These are phyloP conservation scores for Cynanchum wilfordii DNA, from an alignment of 257 asterid species.

Conservation along the genomic window DNA sequence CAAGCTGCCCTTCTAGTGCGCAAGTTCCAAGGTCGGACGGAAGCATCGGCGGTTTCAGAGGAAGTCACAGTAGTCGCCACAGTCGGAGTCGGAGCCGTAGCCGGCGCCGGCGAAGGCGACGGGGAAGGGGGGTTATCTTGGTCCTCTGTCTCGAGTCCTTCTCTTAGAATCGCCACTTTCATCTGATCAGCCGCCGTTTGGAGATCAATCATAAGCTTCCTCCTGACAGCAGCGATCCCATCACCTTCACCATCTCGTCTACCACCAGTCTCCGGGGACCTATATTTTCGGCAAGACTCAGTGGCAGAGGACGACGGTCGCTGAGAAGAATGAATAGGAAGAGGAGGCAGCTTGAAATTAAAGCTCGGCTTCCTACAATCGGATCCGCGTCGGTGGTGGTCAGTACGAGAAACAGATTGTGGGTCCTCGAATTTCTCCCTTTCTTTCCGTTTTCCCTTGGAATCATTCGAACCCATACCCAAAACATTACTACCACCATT, in stretches of 20 bases:
- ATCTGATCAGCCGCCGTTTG: conserved; percentile 74
- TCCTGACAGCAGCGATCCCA: conserved; percentile 66
- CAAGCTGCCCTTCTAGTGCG: conserved; percentile 70
- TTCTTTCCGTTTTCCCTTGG: conserved; percentile 16
- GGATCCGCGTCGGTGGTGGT: conserved; percentile 25
- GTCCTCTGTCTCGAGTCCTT: conserved; percentile 42
- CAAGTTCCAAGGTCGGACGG: conserved; percentile 65
- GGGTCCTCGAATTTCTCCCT: conserved; percentile 22
- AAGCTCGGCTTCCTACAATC: conserved; percentile 15
- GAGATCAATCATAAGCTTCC: conserved; percentile 78
- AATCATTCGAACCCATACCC: conserved; percentile 1
- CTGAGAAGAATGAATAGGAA: conserved; percentile 4
- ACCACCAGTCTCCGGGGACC: conserved; percentile 18
- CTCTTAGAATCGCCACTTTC: conserved; percentile 60
- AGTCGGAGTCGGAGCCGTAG: conserved; percentile 17
- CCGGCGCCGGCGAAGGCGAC: conserved; percentile 28
- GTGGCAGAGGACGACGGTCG: conserved; percentile 8
- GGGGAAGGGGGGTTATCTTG: conserved; percentile 26
- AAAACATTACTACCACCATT: conserved; percentile 8
- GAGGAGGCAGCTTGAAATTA: conserved; percentile 13
- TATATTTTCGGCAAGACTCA: conserved; percentile 14
- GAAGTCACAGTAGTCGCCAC: conserved; percentile 6
- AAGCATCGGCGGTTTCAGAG: conserved; percentile 9
- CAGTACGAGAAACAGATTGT: not conserved
- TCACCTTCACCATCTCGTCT: conserved; percentile 29